These are phyloP conservation scores for Starmerella vaccinii DNA, from an alignment of 805 yeast species.

Conservation along the genomic window DNA sequence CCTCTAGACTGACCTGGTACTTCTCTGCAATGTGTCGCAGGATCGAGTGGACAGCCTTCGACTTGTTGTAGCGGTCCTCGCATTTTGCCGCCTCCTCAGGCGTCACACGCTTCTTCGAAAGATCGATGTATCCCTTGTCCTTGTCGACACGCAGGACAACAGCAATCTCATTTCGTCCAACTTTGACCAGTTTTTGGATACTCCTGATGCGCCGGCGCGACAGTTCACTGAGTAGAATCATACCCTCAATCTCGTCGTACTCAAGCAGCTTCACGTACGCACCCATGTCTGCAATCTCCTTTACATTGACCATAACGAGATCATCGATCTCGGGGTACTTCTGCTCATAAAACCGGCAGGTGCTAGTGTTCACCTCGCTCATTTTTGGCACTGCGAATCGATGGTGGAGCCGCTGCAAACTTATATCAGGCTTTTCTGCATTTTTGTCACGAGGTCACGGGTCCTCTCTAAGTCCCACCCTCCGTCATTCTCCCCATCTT, in stretches of 20 bases:
- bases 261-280: constrained; percentile 90
- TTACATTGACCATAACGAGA: constrained; percentile 95
- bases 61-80: constrained; percentile 93
- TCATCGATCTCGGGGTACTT: constrained; percentile 98
- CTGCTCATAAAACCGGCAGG: constrained; percentile 95
- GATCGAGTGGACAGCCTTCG: constrained; percentile 96
- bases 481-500: not conserved
- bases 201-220: constrained; percentile 98
- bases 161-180: constrained; percentile 96
- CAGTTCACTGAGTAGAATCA: constrained; percentile 90
- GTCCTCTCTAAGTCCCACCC: not conserved
- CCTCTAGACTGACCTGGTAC: constrained; percentile 77
- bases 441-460: constrained; percentile 9
- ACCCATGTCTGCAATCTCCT: constrained; percentile 93
- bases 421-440: constrained; percentile 2
- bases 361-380: constrained; percentile 40
- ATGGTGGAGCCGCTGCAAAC: not conserved
- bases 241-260: constrained; percentile 97
- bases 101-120: constrained; percentile 95
- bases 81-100: constrained; percentile 94
- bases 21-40: constrained; percentile 97
- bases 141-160: constrained; percentile 96
- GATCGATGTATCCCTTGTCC: constrained; percentile 96
- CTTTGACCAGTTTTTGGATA: constrained; percentile 93
- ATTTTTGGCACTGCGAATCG: constrained; percentile 3